phyloP scores from a whole-genome alignment of 2,329 filamentous ascomycete genomes.

The Samsoniella hepiali region DNA sequence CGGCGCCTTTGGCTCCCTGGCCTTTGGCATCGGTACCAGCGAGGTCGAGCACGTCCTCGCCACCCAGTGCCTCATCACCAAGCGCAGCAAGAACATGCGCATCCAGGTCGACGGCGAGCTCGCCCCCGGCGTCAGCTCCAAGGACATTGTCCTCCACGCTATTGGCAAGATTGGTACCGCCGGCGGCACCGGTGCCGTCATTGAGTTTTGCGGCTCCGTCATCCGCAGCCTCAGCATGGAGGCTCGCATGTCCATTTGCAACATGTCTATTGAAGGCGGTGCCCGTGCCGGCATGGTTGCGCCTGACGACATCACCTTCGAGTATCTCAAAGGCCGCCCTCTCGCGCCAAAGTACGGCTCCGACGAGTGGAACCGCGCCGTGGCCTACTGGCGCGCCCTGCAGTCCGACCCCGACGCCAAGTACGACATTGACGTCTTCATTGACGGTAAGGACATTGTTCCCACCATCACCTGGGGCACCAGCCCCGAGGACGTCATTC shows the following conservation, averaged over 20 bases:
- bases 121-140: slow-evolving; percentile 87
- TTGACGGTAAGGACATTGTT: slow-evolving; percentile 88
- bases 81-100: slow-evolving; percentile 97
- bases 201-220: slow-evolving; percentile 95
- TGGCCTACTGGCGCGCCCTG: slow-evolving; percentile 82
- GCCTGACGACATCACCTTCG: slow-evolving; percentile 88
- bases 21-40: slow-evolving; percentile 95
- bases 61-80: slow-evolving; percentile 91
- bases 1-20: slow-evolving; percentile 90
- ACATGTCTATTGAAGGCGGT: slow-evolving; percentile 97
- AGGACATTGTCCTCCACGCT: slow-evolving; percentile 89
- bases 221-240: slow-evolving; percentile 91
- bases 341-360: slow-evolving; percentile 82
- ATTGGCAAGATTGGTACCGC: slow-evolving; percentile 95
- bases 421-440: slow-evolving; percentile 84
- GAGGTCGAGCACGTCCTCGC: slow-evolving; percentile 98
- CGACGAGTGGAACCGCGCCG: slow-evolving; percentile 84
- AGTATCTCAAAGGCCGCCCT: slow-evolving; percentile 89
- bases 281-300: slow-evolving; percentile 96
- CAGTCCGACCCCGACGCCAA: slow-evolving; percentile 84
- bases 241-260: slow-evolving; percentile 98
- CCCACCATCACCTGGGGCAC: slow-evolving; percentile 97
- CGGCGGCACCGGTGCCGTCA: slow-evolving; percentile 89
- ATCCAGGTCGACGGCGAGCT: slow-evolving; percentile 92
- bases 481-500: slow-evolving; percentile 91